Conservation (phyloP, 1,284 basidiomycete species). For the Rhizoctonia solani region DNA sequence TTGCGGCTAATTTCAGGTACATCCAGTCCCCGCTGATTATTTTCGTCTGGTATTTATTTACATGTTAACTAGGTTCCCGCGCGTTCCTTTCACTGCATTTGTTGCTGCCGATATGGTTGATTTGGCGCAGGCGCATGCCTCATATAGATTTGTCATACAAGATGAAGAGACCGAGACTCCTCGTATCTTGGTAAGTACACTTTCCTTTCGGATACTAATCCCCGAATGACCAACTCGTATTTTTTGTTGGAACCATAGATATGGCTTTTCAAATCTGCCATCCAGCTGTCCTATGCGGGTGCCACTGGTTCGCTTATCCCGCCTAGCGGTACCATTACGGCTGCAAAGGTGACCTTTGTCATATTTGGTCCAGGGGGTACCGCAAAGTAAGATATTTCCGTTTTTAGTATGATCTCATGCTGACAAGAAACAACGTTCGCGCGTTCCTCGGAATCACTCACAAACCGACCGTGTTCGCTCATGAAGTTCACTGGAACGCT, state of each 20-base stretch:
- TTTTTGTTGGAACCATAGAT: slow-evolving; percentile 52
- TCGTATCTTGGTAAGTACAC: slow-evolving; percentile 68
- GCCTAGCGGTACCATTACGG: slow-evolving; percentile 62
- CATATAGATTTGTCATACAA: slow-evolving; percentile 81
- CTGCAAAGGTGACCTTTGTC: slow-evolving; percentile 76
- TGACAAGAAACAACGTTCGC: slow-evolving; percentile 32
- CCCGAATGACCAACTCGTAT: too few relatives aligned
- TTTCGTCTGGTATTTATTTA: neutral
- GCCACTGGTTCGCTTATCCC: slow-evolving; percentile 61
- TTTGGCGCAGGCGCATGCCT: slow-evolving; percentile 84
- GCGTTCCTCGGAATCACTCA: too few relatives aligned
- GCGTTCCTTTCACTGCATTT: slow-evolving; percentile 78
- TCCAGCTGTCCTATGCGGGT: slow-evolving; percentile 72
- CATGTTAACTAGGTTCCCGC: slow-evolving; percentile 52
- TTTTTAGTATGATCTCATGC: neutral
- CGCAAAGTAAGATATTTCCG: slow-evolving; percentile 53
- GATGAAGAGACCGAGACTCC: slow-evolving; percentile 82
- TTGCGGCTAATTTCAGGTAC: slow-evolving; percentile 46
- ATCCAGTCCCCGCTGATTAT: slow-evolving; percentile 39
- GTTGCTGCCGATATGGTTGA: slow-evolving; percentile 86
- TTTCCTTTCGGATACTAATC: neutral
- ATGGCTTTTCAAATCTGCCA: slow-evolving; percentile 88
- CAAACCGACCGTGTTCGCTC: neutral
- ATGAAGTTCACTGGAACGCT: slow-evolving; percentile 48
- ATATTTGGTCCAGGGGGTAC: slow-evolving; percentile 60